Percentiles rank a stretch among this genome's conserved stretches.
Conservation (phyloP, 2,329 filamentous ascomycete species). For the Arthrobotrys sphaeroides region DNA sequence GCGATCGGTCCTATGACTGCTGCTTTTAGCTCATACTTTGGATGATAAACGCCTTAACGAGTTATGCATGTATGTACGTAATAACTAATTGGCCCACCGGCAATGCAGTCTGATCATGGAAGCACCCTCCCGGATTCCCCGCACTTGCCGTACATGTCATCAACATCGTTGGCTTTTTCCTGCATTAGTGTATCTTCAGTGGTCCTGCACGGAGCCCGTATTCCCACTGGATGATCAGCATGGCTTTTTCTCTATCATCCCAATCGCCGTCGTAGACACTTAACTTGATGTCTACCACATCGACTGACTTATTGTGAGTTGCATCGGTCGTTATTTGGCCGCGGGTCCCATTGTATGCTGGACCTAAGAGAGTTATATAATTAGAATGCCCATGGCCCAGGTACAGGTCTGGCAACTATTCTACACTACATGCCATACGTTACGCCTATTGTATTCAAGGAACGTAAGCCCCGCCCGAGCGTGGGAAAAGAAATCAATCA, state of each 20-base stretch:
- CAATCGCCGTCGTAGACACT: too few species aligned
- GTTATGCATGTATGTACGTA: conserved; percentile 43
- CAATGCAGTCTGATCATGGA: conserved; percentile 35
- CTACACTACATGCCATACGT: neutral
- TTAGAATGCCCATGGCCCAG: too few species aligned
- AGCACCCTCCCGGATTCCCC: conserved; percentile 5
- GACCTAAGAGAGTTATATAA: too few species aligned
- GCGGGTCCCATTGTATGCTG: too few species aligned
- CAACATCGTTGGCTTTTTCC: conserved; percentile 26
- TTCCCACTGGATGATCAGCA: neutral
- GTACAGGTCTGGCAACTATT: too few species aligned
- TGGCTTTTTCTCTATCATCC: neutral
- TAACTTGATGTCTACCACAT: too few species aligned
- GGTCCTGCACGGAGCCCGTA: neutral
- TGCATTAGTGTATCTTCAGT: conserved; percentile 2
- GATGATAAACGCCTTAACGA: conserved; percentile 21
- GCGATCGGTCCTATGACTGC: neutral
- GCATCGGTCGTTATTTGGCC: too few species aligned
- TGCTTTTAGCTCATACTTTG: neutral
- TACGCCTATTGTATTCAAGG: neutral
- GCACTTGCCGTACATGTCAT: conserved; percentile 16
- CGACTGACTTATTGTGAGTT: too few species aligned
- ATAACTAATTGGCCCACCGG: conserved; percentile 32
- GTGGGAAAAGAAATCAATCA: neutral
- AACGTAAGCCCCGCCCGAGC: neutral